Base-by-base conservation (phyloP, 495 filamentous ascomycete genomes). In the Aspergillus nidulans region DNA sequence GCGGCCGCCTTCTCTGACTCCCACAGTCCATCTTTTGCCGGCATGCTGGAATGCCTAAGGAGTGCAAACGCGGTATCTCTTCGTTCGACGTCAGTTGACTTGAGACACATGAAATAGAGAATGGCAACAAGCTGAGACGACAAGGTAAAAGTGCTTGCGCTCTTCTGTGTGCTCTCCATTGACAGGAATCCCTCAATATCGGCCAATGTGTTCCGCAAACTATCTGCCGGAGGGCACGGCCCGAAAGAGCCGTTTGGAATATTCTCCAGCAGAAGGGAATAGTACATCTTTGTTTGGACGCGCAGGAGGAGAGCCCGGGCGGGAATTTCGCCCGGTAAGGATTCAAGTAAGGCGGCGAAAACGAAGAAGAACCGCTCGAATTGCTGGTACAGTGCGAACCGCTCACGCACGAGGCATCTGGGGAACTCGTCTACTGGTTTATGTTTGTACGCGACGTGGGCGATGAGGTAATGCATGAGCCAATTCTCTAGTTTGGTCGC, bases 11-110 rank as follows among this genome's bases (percentile, higher is more conserved):
- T 52, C 0, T 43, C 26, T 6, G 59, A 55, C 40, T 67, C 57
- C 61, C 59, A 64, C n/a, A 63, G 57, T 1, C 62, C 62, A 18
- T 67, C 64, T 32, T 56, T 56, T 9, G 52, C 36, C 2, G 59
- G 43, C 16, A 61, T 34, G 15, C 10, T 28, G 10, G 56, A 39
- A 6, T 56, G 21, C 26, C 49, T 46, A 39, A 67, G 30, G 3
- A 67, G 41, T 4, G 49, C 55, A 1, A 67, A 38, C 0, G 58
- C 53, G 7, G 10, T 36, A 18, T 56, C 36, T 10, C 58, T 2
- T 12, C 10, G 1, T 47, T 63, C 9, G 21, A 0, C 38, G 44
- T 55, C 44, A 8, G 2, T 52, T 1, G 59, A 58, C 30, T 67
- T 67, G 3, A 65, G 23, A 43, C 59, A 61, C n/a, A 63, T 46